phyloP scores from a whole-genome alignment of 106 monocot genomes.

The Dendrobium officinale region DNA sequence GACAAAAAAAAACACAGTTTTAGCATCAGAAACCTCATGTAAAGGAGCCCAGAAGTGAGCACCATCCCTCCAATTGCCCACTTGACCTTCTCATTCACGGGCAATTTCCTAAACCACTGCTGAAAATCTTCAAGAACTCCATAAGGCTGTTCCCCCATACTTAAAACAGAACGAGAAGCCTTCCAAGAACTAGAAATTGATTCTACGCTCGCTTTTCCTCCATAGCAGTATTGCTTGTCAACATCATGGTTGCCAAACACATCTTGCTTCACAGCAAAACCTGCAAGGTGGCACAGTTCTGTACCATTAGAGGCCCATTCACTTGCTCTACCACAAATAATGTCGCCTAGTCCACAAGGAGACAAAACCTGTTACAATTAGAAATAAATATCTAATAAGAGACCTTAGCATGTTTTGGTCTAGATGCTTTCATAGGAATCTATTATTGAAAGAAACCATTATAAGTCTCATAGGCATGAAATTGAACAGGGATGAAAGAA shows the following conservation, averaged over 20 bases:
- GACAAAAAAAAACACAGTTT: background rate
- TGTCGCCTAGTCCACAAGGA: constrained; percentile 81
- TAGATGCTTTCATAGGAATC: background rate
- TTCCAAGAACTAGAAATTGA: constrained; percentile 70
- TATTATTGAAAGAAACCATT: constrained; percentile 23
- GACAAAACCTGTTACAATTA: constrained; percentile 60
- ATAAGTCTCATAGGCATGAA: background rate
- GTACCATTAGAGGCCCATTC: constrained; percentile 95
- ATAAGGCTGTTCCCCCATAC: constrained; percentile 3
- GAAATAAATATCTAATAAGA: constrained; percentile 13
- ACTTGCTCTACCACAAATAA: constrained; percentile 76
- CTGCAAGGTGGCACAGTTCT: constrained; percentile 76
- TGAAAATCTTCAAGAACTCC: constrained; percentile 39
- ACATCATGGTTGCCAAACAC: constrained; percentile 8
- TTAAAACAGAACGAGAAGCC: constrained; percentile 17
- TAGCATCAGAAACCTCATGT: constrained; percentile 44
- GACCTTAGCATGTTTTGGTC: background rate
- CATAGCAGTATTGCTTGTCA: constrained; percentile 66
- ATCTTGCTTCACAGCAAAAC: constrained; percentile 59
- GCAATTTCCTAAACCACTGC: constrained; percentile 41
- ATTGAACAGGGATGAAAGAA: background rate
- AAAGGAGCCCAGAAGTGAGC: constrained; percentile 69
- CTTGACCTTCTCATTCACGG: constrained; percentile 40
- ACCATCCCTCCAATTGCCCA: constrained; percentile 95
- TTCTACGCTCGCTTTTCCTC: constrained; percentile 69